Conservation (phyloP, 768 basidiomycete genomes). For the Boletellus ananas region DNA sequence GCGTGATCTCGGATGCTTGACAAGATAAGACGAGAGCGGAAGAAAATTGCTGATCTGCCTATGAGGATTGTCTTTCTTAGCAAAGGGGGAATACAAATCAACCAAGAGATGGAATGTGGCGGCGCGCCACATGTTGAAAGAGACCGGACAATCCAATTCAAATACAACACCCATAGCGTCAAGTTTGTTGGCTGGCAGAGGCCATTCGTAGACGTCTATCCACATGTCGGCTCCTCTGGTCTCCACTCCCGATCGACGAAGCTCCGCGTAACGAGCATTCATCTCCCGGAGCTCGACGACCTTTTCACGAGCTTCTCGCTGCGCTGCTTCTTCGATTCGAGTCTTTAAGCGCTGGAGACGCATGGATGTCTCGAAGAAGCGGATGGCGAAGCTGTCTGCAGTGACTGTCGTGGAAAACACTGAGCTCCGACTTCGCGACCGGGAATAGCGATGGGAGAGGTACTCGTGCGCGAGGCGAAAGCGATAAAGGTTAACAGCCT, state of each 20-base stretch:
- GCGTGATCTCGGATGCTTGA: conserved; percentile 12
- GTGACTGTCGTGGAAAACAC: conserved; percentile 30
- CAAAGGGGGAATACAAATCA: conserved; percentile 27
- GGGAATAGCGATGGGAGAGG: conserved; percentile 26
- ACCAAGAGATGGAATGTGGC: conserved; percentile 27
- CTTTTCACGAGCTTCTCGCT: conserved; percentile 19
- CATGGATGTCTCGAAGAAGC: conserved; percentile 27
- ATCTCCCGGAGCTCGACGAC: conserved; percentile 22
- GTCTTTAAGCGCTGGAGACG: conserved; percentile 19
- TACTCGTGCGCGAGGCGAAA: conserved; percentile 28
- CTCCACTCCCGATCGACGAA: not conserved
- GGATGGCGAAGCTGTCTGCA: conserved; percentile 28
- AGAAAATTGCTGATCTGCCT: not conserved
- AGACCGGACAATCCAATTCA: not conserved
- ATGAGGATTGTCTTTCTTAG: not conserved
- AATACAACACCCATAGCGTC: not conserved
- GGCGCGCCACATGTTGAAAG: conserved; percentile 1
- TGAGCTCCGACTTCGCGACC: conserved; percentile 17
- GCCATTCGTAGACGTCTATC: conserved; percentile 39
- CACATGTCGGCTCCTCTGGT: not conserved
- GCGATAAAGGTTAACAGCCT: conserved; percentile 25
- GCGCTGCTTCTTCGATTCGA: conserved; percentile 30
- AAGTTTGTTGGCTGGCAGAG: conserved; percentile 32
- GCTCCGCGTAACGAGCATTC: not conserved
- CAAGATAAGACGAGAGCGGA: not conserved